Base-by-base conservation (phyloP, 306 rosid species). In the Acmispon strigosus region DNA sequence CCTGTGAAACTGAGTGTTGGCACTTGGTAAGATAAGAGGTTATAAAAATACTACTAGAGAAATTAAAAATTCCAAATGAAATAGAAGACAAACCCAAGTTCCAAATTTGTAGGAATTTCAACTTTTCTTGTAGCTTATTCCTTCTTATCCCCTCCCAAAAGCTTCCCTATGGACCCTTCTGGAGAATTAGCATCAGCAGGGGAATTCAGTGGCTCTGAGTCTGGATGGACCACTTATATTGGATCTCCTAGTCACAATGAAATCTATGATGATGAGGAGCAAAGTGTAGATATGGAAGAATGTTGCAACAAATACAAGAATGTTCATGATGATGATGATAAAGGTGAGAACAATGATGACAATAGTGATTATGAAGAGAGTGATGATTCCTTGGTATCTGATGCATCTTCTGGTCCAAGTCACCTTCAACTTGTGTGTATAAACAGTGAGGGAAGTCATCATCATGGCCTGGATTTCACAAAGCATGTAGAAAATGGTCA, bases 141-240 rank as follows among this genome's bases (percentile, higher is more conserved):
- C 20, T 69, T 39, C 10, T 14, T 36, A 7, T 47, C 58, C 44
- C 12, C 19, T 18, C 11, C 7, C 18, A 42, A 50, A 51, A 27
- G 24, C 16, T 45, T 80, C 58, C 51, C 66, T 5, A 89, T 89
- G 96, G 90, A 89, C 75, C 64, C 87, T 74, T 82, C 86, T 72
- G 56, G 60, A 17, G 79, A 61, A 79, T 49, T 45, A 58, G 82
- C 67, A 75, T 70, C 66, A 52, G 70, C 67, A 48, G 82, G 51
- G 47, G 79, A 83, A 80, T 68, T 71, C 50, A 72, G 72, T 56
- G 76, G 61, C 27, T 62, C 73, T 62, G 96, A 87, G 60, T 90
- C 92, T 70, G 96, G 96, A 19, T 90, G 96, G 96, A 90, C 96
- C 49, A 75, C 71, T 52, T 90, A 90, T 54, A 80, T 89, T 69